Evolutionary conservation across 306 rosid genomes (phyloP), one percentile per base, ranked within the genome.

Genomic region (Senna tora): DNA sequence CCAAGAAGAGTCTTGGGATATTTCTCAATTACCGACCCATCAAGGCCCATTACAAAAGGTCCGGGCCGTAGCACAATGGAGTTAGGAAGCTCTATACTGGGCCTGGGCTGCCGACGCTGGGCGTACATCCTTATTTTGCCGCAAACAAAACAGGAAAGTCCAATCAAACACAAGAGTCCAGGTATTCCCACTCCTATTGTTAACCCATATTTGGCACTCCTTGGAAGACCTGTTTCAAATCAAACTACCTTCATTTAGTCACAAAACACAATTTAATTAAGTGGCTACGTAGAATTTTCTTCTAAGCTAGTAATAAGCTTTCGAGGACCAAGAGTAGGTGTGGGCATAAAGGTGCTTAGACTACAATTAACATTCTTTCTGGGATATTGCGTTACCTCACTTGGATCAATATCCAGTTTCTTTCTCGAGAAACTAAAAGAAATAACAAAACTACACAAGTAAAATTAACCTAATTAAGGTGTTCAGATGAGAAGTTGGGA

Each of bases 21-120:
- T 6, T 89, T 88, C n/a, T 85, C 90, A 17, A 93, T 93, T 5
- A 91, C 88, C 4, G 93, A 78, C 25, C 85, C 81, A 19, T 90
- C 97, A 0, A 90, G 87, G 0, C 98, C 96, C 63, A 49, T 72
- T 7, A 19, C 21, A 1, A 78, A 51, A 1, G 80, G 73, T 1
- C 58, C 13, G 0, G 84, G 77, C 14, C 52, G 74, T 0, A 72
- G 62, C 4, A 59, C 49, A 7, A 41, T 62, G 21, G 81, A 59
- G 4, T n/a, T 1, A 1, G 86, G 71, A 46, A 62, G 15, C 2
- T 77, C 58, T 4, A 21, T 38, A 43, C 2, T 46, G 4, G 77
- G 80, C 6, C 6, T 33, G 15, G 9, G 2, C 6, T 11, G 61
- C 43, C 12, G 54, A 25, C 81, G 72, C 12, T 47, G 74, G 7